Conservation (phyloP, 768 basidiomycete species). For the Collybia sordida region DNA sequence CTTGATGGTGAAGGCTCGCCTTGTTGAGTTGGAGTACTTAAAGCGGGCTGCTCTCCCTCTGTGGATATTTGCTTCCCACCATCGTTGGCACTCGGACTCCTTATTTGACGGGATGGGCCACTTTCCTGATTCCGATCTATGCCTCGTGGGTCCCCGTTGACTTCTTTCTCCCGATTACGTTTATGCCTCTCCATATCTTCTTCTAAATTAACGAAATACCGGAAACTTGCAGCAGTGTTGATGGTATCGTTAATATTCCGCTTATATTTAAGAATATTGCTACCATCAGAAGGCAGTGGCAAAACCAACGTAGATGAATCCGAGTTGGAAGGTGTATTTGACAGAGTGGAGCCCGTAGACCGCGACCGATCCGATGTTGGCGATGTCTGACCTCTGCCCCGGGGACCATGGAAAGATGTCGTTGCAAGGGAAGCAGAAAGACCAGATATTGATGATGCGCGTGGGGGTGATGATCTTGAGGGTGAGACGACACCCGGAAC, state of each 20-base stretch:
- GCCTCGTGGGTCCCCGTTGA: conserved; percentile 17
- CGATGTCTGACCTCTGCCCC: conserved; percentile 21
- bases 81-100: conserved; percentile 15
- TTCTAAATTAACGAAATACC: conserved; percentile 42
- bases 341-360: conserved; percentile 16
- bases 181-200: conserved; percentile 39
- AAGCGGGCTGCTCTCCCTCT: conserved; percentile 13
- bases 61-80: conserved; percentile 18
- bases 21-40: conserved; percentile 17
- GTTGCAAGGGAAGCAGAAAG: conserved; percentile 71
- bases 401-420: conserved; percentile 56
- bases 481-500: conserved; percentile 47
- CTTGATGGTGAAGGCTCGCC: conserved; percentile 22
- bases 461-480: conserved; percentile 32
- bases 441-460: conserved; percentile 49
- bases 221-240: conserved; percentile 46
- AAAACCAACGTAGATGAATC: conserved; percentile 34
- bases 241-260: conserved; percentile 38
- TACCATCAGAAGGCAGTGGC: conserved; percentile 22
- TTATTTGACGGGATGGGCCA: conserved; percentile 17
- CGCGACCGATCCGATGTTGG: conserved; percentile 13
- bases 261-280: conserved; percentile 40
- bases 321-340: conserved; percentile 24
- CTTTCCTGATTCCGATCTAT: conserved; percentile 18
- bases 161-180: conserved; percentile 17